Evolutionary conservation across 257 asterid genomes (phyloP).

Genomic region (Plantago elongata): DNA sequence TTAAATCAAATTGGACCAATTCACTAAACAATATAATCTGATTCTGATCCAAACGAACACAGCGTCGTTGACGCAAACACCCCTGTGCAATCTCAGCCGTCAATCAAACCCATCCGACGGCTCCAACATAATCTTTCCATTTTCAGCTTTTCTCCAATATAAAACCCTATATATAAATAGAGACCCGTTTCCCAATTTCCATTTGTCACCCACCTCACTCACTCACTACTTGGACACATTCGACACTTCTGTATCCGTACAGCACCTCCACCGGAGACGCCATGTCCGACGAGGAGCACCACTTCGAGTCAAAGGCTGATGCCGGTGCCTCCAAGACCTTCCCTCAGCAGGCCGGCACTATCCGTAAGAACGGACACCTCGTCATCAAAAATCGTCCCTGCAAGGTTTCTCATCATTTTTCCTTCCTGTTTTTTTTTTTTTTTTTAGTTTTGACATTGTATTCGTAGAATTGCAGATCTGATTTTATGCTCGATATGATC

Average conservation of each 20-base stretch:
- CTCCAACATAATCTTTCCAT: too few relatives aligned
- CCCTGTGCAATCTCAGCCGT: too few relatives aligned
- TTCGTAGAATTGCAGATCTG: neutral
- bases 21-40: too few relatives aligned
- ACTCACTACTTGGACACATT: neutral
- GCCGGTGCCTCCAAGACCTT: slow-evolving; percentile 47
- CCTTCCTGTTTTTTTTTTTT: neutral
- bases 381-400: slow-evolving; percentile 48
- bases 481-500: too few relatives aligned
- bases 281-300: slow-evolving; percentile 51
- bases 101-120: too few relatives aligned
- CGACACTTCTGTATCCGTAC: neutral
- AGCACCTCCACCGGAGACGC: too few relatives aligned
- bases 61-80: too few relatives aligned
- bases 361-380: slow-evolving; percentile 44
- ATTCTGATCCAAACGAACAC: too few relatives aligned
- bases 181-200: too few relatives aligned
- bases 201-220: neutral
- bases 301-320: slow-evolving; percentile 46
- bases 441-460: neutral
- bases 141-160: too few relatives aligned
- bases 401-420: slow-evolving; percentile 24
- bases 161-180: too few relatives aligned
- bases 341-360: slow-evolving; percentile 46
- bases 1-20: too few relatives aligned